These are phyloP conservation scores for Pseudodiploospora longispora DNA, from an alignment of 2,329 filamentous ascomycete species.

Conservation along the genomic window DNA sequence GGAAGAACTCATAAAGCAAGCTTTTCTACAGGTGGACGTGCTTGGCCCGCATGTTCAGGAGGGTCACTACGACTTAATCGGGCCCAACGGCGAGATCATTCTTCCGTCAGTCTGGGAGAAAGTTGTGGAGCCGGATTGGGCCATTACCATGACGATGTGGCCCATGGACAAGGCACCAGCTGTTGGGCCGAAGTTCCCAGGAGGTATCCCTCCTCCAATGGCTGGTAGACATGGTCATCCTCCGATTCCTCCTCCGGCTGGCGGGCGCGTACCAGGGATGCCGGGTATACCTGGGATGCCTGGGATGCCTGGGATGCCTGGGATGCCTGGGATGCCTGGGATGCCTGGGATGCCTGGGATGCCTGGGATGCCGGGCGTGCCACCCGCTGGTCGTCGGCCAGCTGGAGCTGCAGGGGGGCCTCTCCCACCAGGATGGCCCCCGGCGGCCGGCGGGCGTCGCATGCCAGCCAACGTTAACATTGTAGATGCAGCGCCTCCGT, in stretches of 20 bases:
- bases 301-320: neutral
- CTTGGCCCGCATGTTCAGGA: conserved; percentile 69
- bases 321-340: conserved; percentile 1
- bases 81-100: conserved; percentile 74
- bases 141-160: conserved; percentile 51
- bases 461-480: conserved; percentile 8
- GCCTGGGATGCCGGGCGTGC: conserved; percentile 1
- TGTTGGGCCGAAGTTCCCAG: conserved; percentile 14
- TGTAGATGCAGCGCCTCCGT: conserved; percentile 10
- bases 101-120: conserved; percentile 72
- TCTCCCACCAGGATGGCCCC: conserved; percentile 12
- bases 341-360: neutral
- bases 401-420: conserved; percentile 3
- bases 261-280: conserved; percentile 5
- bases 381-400: conserved; percentile 2
- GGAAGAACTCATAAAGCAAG: conserved; percentile 79
- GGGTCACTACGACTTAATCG: conserved; percentile 73
- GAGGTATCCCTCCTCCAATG: conserved; percentile 8
- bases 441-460: neutral
- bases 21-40: conserved; percentile 69
- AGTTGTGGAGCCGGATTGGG: conserved; percentile 64
- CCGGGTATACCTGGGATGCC: conserved; percentile 1
- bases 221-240: conserved; percentile 1
- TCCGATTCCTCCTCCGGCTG: neutral
- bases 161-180: conserved; percentile 39